Evolutionary conservation across 2,329 filamentous ascomycete species (phyloP).

Genomic region (Aquanectria penicillioides): DNA sequence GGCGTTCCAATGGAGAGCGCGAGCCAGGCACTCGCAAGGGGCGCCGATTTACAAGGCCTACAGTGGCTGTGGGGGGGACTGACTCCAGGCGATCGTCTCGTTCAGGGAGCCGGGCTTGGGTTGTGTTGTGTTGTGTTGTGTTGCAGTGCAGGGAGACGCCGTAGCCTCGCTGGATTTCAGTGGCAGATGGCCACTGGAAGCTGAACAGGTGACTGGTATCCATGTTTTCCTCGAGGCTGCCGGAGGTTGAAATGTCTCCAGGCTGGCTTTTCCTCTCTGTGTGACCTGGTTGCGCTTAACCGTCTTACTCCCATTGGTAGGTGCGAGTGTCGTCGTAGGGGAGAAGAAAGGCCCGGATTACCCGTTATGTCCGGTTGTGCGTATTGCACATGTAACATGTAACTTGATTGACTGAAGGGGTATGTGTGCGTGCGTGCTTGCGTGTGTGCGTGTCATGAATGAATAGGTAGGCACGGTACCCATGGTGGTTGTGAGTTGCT

Average conservation of each 20-base stretch:
- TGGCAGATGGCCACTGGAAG: not conserved
- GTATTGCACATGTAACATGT: too few relatives aligned
- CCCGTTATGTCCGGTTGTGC: not conserved
- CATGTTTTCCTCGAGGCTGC: too few relatives aligned
- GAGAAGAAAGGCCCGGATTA: not conserved
- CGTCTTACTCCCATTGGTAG: slow-evolving; percentile 1
- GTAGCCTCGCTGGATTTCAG: slow-evolving; percentile 17
- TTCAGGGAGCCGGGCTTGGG: not conserved
- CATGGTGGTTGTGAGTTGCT: too few relatives aligned
- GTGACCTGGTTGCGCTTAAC: too few relatives aligned
- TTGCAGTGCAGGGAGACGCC: slow-evolving; percentile 2
- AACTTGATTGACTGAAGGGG: too few relatives aligned
- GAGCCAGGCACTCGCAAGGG: too few relatives aligned
- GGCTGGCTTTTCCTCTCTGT: too few relatives aligned
- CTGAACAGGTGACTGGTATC: not conserved
- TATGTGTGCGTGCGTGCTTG: too few relatives aligned
- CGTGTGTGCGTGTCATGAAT: not conserved
- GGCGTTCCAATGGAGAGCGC: too few relatives aligned
- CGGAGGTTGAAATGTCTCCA: too few relatives aligned
- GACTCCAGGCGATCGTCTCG: not conserved
- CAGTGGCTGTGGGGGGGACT: slow-evolving; percentile 11
- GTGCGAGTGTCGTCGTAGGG: not conserved
- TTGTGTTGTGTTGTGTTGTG: not conserved
- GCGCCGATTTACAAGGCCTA: too few relatives aligned
- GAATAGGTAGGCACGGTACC: too few relatives aligned